Evolutionary conservation across 1,284 basidiomycete species (phyloP), one percentile per base, ranked within the genome.

Genomic region (Exobasidium rhododendri): DNA sequence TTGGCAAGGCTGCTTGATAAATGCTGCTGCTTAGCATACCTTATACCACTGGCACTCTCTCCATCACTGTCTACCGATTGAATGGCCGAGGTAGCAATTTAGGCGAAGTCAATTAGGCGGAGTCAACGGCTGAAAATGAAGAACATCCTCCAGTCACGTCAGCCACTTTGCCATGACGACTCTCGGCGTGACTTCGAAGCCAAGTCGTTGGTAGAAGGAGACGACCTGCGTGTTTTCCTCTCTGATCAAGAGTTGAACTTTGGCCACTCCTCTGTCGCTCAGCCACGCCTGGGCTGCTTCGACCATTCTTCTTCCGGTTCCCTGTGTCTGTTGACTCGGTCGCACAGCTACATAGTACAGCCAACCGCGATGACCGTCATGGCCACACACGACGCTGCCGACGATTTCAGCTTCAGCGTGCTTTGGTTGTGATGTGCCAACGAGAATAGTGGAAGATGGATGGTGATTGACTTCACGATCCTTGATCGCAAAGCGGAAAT

Each of bases 131-230:
- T n/a, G n/a, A n/a, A n/a, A n/a, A n/a, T n/a, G n/a, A n/a, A n/a
- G n/a, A n/a, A n/a, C n/a, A n/a, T n/a, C n/a, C n/a, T n/a, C n/a
- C n/a, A n/a, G n/a, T n/a, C n/a, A n/a, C n/a, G n/a, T n/a, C n/a
- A 45, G 44, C 44, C 44, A 45, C 24, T 45, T 45, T 45, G 44
- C 44, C 44, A 45, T 45, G 17, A 45, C 10, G 44, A 45, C 24
- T 45, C 44, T 45, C 3, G 44, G 44, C 24, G 44, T 45, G 24
- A n/a, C 3, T 10, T 45, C 44, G 24, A n/a, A 45, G 3, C 44
- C 44, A n/a, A 45, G 3, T n/a, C 24, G 3, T 45, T 45, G 44
- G 24, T 45, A 45, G 24, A 45, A 45, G 44, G 17, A n/a, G n/a
- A 45, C 24, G n/a, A 45, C 44, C 10, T 45, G n/a, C 24, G 17